These are phyloP conservation scores for Hericium rajendrae DNA, from an alignment of 768 basidiomycete genomes.

Conservation along the genomic window DNA sequence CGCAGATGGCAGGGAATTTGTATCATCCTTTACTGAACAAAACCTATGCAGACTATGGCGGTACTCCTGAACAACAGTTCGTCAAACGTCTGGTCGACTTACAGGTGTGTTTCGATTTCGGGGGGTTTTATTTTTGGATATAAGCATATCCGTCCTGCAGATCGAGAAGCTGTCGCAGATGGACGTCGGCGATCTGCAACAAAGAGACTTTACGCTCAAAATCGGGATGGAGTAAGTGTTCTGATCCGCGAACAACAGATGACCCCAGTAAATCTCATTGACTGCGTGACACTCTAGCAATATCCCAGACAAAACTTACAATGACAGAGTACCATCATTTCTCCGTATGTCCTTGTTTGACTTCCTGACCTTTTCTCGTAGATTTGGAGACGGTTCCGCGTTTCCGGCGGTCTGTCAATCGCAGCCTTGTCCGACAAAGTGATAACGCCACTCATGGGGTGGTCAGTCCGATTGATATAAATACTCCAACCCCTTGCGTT, in stretches of 20 bases:
- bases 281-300: neutral
- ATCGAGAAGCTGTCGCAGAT: neutral
- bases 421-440: neutral
- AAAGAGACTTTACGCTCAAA: neutral
- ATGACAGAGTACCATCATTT: neutral
- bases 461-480: neutral
- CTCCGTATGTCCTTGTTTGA: no score
- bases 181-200: neutral
- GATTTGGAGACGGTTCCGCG: constrained; percentile 2
- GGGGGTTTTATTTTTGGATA: neutral
- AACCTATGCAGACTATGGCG: neutral
- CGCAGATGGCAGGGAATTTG: constrained; percentile 1
- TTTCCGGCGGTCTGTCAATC: neutral
- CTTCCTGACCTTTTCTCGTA: neutral
- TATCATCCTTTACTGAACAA: neutral
- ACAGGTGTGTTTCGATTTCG: neutral
- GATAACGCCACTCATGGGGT: neutral
- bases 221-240: neutral
- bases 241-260: no score
- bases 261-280: no score
- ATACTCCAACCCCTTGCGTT: neutral
- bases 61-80: neutral
- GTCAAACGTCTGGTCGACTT: neutral
- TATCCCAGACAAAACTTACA: neutral
- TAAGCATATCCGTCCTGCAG: neutral